These are phyloP conservation scores for Lachnellula cervina DNA, from an alignment of 2,329 filamentous ascomycete genomes.

Conservation along the genomic window DNA sequence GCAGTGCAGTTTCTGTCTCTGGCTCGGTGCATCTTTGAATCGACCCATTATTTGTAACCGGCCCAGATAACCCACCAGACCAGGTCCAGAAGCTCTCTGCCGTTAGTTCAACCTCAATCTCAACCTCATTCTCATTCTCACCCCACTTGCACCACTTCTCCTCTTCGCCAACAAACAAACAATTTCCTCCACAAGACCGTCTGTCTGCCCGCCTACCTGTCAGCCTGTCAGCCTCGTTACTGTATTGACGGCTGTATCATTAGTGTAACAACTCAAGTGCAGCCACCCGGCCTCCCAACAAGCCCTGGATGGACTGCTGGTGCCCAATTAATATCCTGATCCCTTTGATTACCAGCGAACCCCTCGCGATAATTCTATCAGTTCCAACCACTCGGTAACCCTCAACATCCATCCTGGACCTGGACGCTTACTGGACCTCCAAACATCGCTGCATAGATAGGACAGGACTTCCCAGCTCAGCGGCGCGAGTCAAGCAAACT, in stretches of 20 bases:
- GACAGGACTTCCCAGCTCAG: conserved; percentile 3
- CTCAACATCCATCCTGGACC: background rate
- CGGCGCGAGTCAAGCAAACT: background rate
- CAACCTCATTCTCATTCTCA: no score
- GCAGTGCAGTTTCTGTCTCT: no score
- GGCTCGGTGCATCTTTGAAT: no score
- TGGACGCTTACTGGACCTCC: background rate
- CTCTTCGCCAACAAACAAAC: background rate
- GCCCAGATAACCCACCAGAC: no score
- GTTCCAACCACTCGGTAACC: background rate
- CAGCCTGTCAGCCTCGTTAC: background rate
- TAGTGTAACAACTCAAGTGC: background rate
- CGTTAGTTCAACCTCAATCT: no score
- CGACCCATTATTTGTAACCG: no score
- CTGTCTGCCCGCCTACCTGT: background rate
- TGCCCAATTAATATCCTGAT: background rate
- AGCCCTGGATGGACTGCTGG: background rate
- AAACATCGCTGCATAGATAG: conserved; percentile 1
- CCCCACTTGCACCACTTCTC: no score
- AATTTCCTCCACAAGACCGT: background rate
- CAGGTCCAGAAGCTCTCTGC: no score
- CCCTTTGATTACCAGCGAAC: background rate
- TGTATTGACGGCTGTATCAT: background rate
- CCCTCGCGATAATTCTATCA: background rate
- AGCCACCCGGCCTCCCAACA: background rate